phyloP scores from a whole-genome alignment of 2,329 filamentous ascomycete species.

The Zymoseptoria ardabiliae region DNA sequence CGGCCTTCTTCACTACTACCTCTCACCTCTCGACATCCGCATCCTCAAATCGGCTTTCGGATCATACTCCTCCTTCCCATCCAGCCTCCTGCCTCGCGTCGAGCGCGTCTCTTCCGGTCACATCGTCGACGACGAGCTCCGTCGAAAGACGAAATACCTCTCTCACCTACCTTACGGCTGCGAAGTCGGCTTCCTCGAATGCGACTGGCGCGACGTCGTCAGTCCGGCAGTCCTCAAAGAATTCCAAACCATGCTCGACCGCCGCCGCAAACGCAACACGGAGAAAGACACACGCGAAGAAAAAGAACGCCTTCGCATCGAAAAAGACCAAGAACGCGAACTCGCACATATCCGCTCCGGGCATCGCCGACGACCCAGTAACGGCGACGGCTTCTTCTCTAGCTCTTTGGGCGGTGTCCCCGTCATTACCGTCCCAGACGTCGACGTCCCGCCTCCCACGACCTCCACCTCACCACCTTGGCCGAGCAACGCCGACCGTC shows the following conservation, averaged over 20 bases:
- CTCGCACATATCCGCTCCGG: conserved; percentile 60
- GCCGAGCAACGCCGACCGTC: conserved; percentile 50
- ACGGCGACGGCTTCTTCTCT: conserved; percentile 31
- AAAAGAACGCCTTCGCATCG: conserved; percentile 72
- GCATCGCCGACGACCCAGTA: conserved; percentile 46
- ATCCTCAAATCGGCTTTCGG: conserved; percentile 87
- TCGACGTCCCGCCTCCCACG: conserved; percentile 1
- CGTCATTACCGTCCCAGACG: conserved; percentile 8
- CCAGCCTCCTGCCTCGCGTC: conserved; percentile 76
- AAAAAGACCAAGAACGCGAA: conserved; percentile 65
- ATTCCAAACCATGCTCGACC: conserved; percentile 70
- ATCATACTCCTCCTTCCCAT: conserved; percentile 72
- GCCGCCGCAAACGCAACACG: conserved; percentile 64
- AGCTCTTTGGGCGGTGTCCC: conserved; percentile 29
- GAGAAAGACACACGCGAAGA: conserved; percentile 85
- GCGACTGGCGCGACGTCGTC: conserved; percentile 90
- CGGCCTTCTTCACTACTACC: conserved; percentile 77
- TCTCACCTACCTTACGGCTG: conserved; percentile 84
- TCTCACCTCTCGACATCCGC: conserved; percentile 84
- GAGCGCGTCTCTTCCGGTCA: conserved; percentile 86
- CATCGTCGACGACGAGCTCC: conserved; percentile 74
- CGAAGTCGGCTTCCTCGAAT: conserved; percentile 83
- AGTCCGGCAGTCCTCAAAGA: conserved; percentile 63
- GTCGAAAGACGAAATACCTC: conserved; percentile 79
- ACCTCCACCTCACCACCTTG: conserved; percentile 37